phyloP scores from a whole-genome alignment of 2,329 filamentous ascomycete species.

The Clarireedia monteithiana region DNA sequence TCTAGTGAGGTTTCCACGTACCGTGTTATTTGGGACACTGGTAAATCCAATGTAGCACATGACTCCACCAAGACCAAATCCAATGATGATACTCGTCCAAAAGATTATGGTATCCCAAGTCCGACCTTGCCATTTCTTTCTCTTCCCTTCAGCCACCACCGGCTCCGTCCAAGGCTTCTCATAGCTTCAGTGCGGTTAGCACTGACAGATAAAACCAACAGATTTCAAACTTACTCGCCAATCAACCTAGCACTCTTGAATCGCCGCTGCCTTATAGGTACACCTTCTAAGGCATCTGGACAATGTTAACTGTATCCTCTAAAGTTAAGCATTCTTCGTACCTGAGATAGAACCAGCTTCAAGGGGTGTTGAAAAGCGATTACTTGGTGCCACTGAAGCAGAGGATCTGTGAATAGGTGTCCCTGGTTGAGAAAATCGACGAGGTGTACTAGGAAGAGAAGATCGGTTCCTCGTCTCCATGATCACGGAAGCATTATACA shows the following conservation, averaged over 20 bases:
- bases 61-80: conserved; percentile 9
- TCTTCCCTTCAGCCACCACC: not conserved
- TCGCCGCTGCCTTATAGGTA: conserved; percentile 4
- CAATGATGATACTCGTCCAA: conserved; percentile 4
- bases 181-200: conserved; percentile 8
- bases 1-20: not conserved
- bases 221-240: conserved; percentile 8
- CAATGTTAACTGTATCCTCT: no score
- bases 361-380: not conserved
- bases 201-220: not conserved
- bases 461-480: conserved; percentile 1
- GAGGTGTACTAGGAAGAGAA: not conserved
- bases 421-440: not conserved
- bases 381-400: not conserved
- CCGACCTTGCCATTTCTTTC: conserved; percentile 9
- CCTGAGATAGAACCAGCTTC: conserved; percentile 6
- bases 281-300: not conserved
- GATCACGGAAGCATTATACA: not conserved
- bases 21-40: conserved; percentile 8
- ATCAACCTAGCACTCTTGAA: conserved; percentile 15
- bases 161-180: conserved; percentile 14
- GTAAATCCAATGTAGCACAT: conserved; percentile 10
- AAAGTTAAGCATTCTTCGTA: not conserved
- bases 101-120: conserved; percentile 11
- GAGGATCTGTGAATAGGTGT: not conserved